These are phyloP conservation scores for Pseudotulostoma volvatum DNA, from an alignment of 495 filamentous ascomycete genomes.

Conservation along the genomic window DNA sequence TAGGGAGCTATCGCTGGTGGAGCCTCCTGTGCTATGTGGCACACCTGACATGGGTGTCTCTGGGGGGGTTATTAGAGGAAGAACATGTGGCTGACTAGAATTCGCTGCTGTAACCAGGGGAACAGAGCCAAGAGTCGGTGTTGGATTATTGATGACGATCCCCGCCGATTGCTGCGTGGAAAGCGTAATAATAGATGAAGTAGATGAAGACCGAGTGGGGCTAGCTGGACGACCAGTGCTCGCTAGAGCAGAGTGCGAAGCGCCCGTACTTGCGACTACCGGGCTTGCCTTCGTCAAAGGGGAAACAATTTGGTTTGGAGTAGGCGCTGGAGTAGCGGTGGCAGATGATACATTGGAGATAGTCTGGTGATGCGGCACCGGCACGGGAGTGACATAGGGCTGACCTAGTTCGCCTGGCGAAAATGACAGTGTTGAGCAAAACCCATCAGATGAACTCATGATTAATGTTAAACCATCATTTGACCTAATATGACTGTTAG, in stretches of 20 bases:
- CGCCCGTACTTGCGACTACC: conserved; percentile 17
- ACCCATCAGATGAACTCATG: conserved; percentile 95
- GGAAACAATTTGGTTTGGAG: conserved; percentile 47
- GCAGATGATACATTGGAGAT: conserved; percentile 30
- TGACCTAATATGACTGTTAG: conserved; percentile 50
- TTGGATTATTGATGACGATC: conserved; percentile 54
- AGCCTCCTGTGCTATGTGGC: conserved; percentile 25
- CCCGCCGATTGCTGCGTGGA: conserved; percentile 20
- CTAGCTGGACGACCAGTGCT: conserved; percentile 42
- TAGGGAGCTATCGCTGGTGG: conserved; percentile 29
- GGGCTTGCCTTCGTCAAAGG: conserved; percentile 34
- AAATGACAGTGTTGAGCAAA: conserved; percentile 86
- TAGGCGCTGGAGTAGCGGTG: conserved; percentile 47
- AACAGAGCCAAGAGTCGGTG: conserved; percentile 54
- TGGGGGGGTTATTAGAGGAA: conserved; percentile 61
- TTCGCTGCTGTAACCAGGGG: conserved; percentile 57
- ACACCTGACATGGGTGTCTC: conserved; percentile 47
- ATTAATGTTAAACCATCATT: conserved; percentile 79
- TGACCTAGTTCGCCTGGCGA: conserved; percentile 74
- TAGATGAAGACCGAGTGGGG: conserved; percentile 68
- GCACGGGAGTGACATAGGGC: conserved; percentile 52
- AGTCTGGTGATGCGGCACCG: conserved; percentile 29
- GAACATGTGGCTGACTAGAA: conserved; percentile 35
- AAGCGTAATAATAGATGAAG: conserved; percentile 62
- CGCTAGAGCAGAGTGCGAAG: not conserved